Evolutionary conservation across 2,329 filamentous ascomycete genomes (phyloP).

Genomic region (Emergomyces pasteurianus): DNA sequence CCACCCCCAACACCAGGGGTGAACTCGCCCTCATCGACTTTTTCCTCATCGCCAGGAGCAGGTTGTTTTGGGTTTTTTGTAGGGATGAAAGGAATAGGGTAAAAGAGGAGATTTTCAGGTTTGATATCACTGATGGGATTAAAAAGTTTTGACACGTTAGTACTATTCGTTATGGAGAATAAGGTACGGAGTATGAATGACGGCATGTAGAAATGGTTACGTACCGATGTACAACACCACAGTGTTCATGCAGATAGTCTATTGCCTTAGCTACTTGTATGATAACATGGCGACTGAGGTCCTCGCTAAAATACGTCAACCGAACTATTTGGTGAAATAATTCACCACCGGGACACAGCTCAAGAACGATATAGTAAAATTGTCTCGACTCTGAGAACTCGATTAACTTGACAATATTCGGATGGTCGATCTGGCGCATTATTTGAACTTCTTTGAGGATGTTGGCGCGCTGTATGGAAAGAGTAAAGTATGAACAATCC

Average conservation of each 20-base stretch:
- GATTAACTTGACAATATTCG: conserved; percentile 87
- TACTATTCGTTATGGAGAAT: neutral
- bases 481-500: conserved; percentile 6
- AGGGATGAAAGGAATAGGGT: conserved; percentile 69
- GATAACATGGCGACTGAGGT: conserved; percentile 89
- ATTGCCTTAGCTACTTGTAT: conserved; percentile 87
- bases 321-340: conserved; percentile 97
- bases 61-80: conserved; percentile 69
- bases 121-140: conserved; percentile 69
- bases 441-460: conserved; percentile 98
- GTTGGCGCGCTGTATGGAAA: conserved; percentile 62
- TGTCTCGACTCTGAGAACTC: conserved; percentile 89
- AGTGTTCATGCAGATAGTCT: conserved; percentile 87
- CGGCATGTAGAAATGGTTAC: conserved; percentile 23
- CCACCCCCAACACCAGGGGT: conserved; percentile 68
- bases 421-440: conserved; percentile 92
- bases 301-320: conserved; percentile 95
- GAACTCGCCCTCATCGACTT: conserved; percentile 93
- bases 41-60: conserved; percentile 86
- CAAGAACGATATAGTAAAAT: conserved; percentile 95
- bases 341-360: conserved; percentile 89
- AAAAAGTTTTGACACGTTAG: conserved; percentile 24
- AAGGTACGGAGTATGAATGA: conserved; percentile 7
- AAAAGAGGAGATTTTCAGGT: conserved; percentile 92
- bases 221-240: conserved; percentile 92